Evolutionary conservation across 1,284 basidiomycete genomes (phyloP).

Genomic region (Trichosporon faecale): DNA sequence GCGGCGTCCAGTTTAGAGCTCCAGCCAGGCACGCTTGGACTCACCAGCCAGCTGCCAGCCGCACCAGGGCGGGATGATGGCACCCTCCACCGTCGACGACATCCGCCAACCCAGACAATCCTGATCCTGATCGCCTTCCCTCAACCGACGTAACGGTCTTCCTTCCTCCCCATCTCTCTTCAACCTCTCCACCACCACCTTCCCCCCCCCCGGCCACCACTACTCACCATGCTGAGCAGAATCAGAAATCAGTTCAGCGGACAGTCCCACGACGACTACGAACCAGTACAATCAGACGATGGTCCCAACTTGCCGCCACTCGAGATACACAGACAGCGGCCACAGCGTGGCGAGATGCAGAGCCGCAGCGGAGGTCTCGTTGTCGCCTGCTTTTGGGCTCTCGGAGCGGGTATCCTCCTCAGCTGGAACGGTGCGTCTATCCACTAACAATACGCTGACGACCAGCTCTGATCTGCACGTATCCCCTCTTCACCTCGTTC

Average conservation of each 20-base stretch:
- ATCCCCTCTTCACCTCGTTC: slow-evolving; percentile 43
- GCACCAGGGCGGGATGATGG: background rate
- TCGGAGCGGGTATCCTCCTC: slow-evolving; percentile 50
- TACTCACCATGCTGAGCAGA: slow-evolving; percentile 1
- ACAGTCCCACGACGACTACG: background rate
- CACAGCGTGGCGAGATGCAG: slow-evolving; percentile 2
- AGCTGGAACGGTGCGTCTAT: slow-evolving; percentile 49
- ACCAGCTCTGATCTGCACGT: slow-evolving; percentile 48
- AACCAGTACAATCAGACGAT: background rate
- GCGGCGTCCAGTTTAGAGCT: too few relatives aligned
- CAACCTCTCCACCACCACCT: background rate
- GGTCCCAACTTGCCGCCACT: slow-evolving; percentile 6
- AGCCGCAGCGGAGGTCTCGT: background rate
- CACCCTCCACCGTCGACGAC: background rate
- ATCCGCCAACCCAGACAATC: background rate
- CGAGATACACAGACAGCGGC: slow-evolving; percentile 1
- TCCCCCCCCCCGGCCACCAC: background rate
- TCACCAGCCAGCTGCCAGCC: background rate
- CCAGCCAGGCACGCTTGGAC: background rate
- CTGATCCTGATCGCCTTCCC: too few relatives aligned
- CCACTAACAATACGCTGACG: background rate
- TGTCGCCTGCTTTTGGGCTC: slow-evolving; percentile 41
- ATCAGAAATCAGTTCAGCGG: background rate
- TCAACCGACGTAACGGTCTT: background rate
- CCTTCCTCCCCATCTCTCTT: background rate